phyloP scores from a whole-genome alignment of 306 rosid genomes.

The Trifolium subterraneum region DNA sequence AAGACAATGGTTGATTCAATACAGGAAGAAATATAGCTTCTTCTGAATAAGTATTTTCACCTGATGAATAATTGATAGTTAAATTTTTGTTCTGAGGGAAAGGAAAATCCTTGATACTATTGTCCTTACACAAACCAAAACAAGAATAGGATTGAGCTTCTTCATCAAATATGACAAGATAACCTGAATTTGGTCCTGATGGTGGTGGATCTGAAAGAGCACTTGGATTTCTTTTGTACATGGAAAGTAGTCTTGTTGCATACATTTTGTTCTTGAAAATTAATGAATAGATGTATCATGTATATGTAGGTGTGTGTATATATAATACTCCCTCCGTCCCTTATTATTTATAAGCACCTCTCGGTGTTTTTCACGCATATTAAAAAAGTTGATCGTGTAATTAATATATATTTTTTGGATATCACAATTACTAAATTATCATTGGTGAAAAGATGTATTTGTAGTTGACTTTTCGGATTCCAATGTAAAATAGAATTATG shows the following conservation, averaged over 20 bases:
- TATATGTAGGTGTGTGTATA: too few relatives aligned
- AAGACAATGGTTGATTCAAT: conserved; percentile 57
- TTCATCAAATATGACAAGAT: conserved; percentile 48
- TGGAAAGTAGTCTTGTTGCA: conserved; percentile 50
- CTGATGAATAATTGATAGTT: not conserved
- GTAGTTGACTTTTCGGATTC: too few relatives aligned
- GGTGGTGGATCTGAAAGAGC: conserved; percentile 40
- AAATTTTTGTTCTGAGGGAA: conserved; percentile 52
- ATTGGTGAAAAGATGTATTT: too few relatives aligned
- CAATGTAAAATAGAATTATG: too few relatives aligned
- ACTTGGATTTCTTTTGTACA: conserved; percentile 38
- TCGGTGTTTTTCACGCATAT: too few relatives aligned
- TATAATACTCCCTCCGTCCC: too few relatives aligned
- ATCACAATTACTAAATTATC: too few relatives aligned
- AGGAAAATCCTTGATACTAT: conserved; percentile 36
- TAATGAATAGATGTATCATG: too few relatives aligned
- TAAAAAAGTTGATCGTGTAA: too few relatives aligned
- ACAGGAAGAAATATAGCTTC: conserved; percentile 60
- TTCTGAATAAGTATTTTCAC: not conserved
- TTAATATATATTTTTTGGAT: too few relatives aligned
- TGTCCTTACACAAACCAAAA: conserved; percentile 33
- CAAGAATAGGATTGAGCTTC: conserved; percentile 28
- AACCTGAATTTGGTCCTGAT: conserved; percentile 47
- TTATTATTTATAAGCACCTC: too few relatives aligned
- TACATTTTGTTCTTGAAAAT: conserved; percentile 31